These are phyloP conservation scores for Fusarium kyushuense DNA, from an alignment of 2,329 filamentous ascomycete species.

Conservation along the genomic window DNA sequence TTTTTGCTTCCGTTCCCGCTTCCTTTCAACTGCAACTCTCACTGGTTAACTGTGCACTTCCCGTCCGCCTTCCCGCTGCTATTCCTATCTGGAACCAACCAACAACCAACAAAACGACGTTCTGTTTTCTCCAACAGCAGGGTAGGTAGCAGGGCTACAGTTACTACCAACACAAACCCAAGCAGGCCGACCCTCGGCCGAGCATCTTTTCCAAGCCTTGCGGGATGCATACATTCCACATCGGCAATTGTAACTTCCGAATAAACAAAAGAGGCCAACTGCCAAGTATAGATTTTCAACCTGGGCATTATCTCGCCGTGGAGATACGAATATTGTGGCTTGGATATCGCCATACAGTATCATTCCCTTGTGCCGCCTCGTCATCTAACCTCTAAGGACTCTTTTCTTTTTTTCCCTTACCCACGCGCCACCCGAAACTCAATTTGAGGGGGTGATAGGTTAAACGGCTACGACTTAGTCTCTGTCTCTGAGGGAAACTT, in stretches of 20 bases:
- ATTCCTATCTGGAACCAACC: conserved; percentile 34
- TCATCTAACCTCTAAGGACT: conserved; percentile 28
- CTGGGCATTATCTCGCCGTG: conserved; percentile 4
- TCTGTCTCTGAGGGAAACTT: conserved; percentile 14
- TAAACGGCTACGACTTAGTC: neutral
- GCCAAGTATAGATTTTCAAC: conserved; percentile 4
- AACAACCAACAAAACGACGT: conserved; percentile 16
- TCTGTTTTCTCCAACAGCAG: conserved; percentile 10
- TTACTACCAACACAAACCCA: neutral
- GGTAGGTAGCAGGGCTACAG: neutral
- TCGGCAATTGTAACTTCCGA: conserved; percentile 22
- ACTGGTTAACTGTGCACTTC: conserved; percentile 25
- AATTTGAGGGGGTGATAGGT: neutral
- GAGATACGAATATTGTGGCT: conserved; percentile 28
- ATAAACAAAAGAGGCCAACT: neutral
- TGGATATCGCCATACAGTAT: conserved; percentile 22
- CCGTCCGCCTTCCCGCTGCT: conserved; percentile 40
- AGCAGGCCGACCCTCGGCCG: neutral
- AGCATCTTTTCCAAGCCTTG: neutral
- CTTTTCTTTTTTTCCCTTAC: conserved; percentile 34
- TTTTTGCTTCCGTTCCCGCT: conserved; percentile 28
- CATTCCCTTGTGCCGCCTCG: conserved; percentile 37
- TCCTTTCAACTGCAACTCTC: conserved; percentile 26
- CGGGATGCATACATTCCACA: conserved; percentile 9
- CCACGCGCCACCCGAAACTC: conserved; percentile 33